Evolutionary conservation across 495 filamentous ascomycete species (phyloP).

Genomic region (Baudoinia panamericana): DNA sequence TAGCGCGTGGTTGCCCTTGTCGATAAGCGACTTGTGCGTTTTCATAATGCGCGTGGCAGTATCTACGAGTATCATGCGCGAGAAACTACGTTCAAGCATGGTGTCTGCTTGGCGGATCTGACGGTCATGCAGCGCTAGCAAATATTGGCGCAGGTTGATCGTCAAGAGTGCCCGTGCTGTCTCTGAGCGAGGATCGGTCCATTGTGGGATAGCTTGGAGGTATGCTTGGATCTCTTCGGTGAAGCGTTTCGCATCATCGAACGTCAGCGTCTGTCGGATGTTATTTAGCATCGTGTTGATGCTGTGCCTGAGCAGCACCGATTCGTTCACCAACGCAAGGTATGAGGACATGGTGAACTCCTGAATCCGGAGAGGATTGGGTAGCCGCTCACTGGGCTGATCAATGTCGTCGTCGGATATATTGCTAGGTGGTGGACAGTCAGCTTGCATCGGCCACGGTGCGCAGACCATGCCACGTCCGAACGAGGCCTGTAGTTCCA

Average conservation of each 20-base stretch:
- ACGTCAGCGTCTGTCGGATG: slow-evolving; percentile 14
- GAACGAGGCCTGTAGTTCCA: slow-evolving; percentile 21
- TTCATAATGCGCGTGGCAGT: slow-evolving; percentile 13
- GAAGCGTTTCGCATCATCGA: slow-evolving; percentile 19
- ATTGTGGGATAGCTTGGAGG: slow-evolving; percentile 13
- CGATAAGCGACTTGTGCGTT: slow-evolving; percentile 3
- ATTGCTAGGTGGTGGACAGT: slow-evolving; percentile 17
- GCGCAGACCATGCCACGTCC: slow-evolving; percentile 19
- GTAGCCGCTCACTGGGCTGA: slow-evolving; percentile 5
- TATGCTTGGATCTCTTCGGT: slow-evolving; percentile 17
- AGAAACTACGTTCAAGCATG: slow-evolving; percentile 11
- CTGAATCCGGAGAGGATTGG: not conserved
- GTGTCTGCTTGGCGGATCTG: slow-evolving; percentile 16
- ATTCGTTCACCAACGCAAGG: slow-evolving; percentile 9
- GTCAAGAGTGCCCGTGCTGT: slow-evolving; percentile 6
- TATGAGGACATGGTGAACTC: slow-evolving; percentile 13
- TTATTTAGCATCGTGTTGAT: slow-evolving; percentile 18
- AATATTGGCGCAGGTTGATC: slow-evolving; percentile 18
- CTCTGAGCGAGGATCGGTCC: slow-evolving; percentile 4
- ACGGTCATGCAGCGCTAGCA: slow-evolving; percentile 18
- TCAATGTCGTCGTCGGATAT: slow-evolving; percentile 17
- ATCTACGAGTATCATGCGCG: slow-evolving; percentile 14
- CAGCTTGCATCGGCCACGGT: slow-evolving; percentile 12
- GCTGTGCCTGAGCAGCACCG: slow-evolving; percentile 11
- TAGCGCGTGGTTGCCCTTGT: slow-evolving; percentile 8